Base-by-base conservation (phyloP, 352 stramenopile species). In the Phytophthora brassicae region DNA sequence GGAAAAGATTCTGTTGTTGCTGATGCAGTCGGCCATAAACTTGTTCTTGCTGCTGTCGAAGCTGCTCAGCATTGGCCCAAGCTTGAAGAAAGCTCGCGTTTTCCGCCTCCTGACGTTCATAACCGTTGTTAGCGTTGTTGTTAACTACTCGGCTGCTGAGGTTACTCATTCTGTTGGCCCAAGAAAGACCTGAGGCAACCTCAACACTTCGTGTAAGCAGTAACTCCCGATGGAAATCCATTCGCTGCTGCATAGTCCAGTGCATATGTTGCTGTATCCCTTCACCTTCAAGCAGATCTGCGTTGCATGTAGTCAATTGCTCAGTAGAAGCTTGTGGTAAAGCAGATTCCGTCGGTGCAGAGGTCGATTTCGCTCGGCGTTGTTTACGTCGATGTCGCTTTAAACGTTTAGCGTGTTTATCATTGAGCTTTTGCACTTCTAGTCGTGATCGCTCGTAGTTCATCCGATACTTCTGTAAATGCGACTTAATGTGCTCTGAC, bases 401-500 rank as follows among this genome's bases (percentile, higher is more conserved):
- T 4, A 50, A 54, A 46, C 33, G 56, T n/a, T 47, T 68, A 0
- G 22, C 17, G 39, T 63, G 56, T 36, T 60, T 70, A 9, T 65
- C 62, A 38, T 52, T 61, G 9, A 61, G 23, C 8, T 5, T 48
- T 13, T 66, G 56, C 12, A 48, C 24, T 6, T 69, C 55, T 13
- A 65, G 22, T 6, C 55, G 41, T 19, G 56, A 70, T 4, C 56
- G 56, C 26, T 70, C 31, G 38, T 70, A 58, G 36, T 53, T 62
- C 43, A 70, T 70, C 23, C 56, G 49, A 22, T 70, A 66, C 56
- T 70, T 70, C 22, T 70, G 63, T 1, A 70, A 38, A 9, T 70
- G 63, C 7, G 63, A 70, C 44, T 70, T 70, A 44, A 70, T 70
- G 20, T 70, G 56, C 13, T 62, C 49, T 20, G 22, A 44, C 19